These are phyloP conservation scores for Neurospora sp. DNA, from an alignment of 495 filamentous ascomycete species.

Conservation along the genomic window DNA sequence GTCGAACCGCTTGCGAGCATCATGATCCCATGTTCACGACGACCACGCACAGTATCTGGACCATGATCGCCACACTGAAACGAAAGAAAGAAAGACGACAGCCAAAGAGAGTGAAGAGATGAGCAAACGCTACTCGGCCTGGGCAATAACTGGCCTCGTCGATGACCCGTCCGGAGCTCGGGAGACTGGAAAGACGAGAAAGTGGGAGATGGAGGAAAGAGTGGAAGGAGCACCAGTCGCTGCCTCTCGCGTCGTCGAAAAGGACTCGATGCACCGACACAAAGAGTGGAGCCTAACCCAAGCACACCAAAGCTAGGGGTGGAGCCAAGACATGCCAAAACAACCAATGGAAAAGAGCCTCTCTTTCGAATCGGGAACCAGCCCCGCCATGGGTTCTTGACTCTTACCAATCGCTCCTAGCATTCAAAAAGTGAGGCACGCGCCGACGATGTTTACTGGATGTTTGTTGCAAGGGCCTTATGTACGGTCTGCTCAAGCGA, in stretches of 20 bases:
- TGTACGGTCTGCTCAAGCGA: neutral
- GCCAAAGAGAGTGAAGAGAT: neutral
- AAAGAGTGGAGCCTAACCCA: neutral
- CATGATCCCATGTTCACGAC: neutral
- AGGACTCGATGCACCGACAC: neutral
- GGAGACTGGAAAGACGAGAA: neutral
- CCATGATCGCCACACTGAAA: neutral
- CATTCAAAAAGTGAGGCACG: neutral
- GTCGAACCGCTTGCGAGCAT: neutral
- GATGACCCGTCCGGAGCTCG: neutral
- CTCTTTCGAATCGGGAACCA: neutral
- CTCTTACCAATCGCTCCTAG: neutral
- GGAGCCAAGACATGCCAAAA: neutral
- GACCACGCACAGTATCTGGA: neutral
- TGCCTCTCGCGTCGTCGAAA: neutral
- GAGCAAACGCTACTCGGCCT: neutral
- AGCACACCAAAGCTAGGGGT: neutral
- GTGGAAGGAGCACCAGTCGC: neutral
- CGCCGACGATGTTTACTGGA: neutral
- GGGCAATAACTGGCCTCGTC: neutral
- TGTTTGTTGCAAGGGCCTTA: neutral
- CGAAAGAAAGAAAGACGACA: neutral
- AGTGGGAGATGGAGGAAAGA: neutral
- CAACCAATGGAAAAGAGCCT: neutral
- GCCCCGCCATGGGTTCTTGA: neutral